A percentile compares a stretch with the other conserved stretches of the same genome.
phyloP scores from a whole-genome alignment of 2,329 filamentous ascomycete genomes.

The Stachybotrys chlorohalonatus region DNA sequence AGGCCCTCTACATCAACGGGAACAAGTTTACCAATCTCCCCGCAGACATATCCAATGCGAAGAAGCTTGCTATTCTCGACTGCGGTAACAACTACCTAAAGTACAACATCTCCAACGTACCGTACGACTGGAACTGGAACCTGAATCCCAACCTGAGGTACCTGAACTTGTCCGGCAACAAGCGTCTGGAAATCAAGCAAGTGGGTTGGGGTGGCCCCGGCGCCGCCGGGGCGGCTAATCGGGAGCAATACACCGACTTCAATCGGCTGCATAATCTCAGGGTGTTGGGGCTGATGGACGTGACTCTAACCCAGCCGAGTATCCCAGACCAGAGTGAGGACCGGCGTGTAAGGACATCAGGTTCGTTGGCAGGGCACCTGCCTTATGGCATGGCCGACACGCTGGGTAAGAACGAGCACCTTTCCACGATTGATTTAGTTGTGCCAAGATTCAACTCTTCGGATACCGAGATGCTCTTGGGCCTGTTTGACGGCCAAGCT shows the following conservation, averaged over 20 bases:
- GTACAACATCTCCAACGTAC: slow-evolving; percentile 98
- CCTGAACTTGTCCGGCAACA: slow-evolving; percentile 94
- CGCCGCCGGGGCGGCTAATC: slow-evolving; percentile 44
- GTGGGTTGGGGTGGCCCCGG: slow-evolving; percentile 36
- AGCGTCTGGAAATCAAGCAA: slow-evolving; percentile 81
- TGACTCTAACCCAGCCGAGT: slow-evolving; percentile 85
- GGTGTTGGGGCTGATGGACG: slow-evolving; percentile 92
- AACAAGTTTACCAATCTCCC: slow-evolving; percentile 97
- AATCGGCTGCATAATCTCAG: slow-evolving; percentile 74
- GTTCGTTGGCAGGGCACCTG: slow-evolving; percentile 82
- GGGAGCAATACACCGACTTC: slow-evolving; percentile 73
- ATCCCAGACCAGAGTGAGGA: slow-evolving; percentile 95
- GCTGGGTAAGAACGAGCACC: slow-evolving; percentile 82
- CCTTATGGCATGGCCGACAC: slow-evolving; percentile 98
- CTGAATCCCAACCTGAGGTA: slow-evolving; percentile 93
- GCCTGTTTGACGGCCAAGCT: slow-evolving; percentile 94
- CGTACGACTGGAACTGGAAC: slow-evolving; percentile 99
- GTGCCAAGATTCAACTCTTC: slow-evolving; percentile 85
- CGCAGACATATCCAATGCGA: slow-evolving; percentile 88
- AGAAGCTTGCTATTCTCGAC: slow-evolving; percentile 84
- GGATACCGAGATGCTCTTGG: slow-evolving; percentile 81
- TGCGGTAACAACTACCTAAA: slow-evolving; percentile 93
- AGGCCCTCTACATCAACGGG: slow-evolving; percentile 88
- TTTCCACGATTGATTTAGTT: slow-evolving; percentile 93
- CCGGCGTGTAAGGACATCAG: slow-evolving; percentile 89